Conservation (phyloP, 352 stramenopile species). For the Globisporangium cederbergense region DNA sequence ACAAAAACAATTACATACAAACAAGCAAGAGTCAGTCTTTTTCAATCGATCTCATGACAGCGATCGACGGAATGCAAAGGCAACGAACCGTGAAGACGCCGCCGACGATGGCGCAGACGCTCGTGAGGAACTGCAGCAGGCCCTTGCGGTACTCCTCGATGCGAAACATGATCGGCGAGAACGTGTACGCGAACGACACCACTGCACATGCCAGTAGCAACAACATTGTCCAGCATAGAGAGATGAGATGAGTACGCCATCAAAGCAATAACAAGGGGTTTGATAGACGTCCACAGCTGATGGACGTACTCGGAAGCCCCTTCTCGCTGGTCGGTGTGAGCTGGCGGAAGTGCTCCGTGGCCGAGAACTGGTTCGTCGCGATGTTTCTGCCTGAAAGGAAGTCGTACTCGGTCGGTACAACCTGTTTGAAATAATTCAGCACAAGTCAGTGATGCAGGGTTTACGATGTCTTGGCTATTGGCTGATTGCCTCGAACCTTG, state of each 20-base stretch:
- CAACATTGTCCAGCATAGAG: background rate
- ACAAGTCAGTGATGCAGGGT: background rate
- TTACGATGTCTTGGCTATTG: background rate
- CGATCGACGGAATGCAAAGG: background rate
- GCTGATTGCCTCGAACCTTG: slow-evolving; percentile 35
- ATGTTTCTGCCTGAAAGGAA: slow-evolving; percentile 86
- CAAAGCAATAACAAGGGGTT: slow-evolving; percentile 18
- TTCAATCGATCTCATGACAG: background rate
- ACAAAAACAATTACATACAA: background rate
- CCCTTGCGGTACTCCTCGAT: slow-evolving; percentile 93
- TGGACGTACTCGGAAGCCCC: slow-evolving; percentile 68
- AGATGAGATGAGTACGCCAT: slow-evolving; percentile 6
- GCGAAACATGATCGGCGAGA: slow-evolving; percentile 94
- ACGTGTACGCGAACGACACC: slow-evolving; percentile 97
- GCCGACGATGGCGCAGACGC: slow-evolving; percentile 90
- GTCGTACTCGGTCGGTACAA: slow-evolving; percentile 95
- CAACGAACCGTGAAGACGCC: slow-evolving; percentile 85
- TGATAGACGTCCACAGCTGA: slow-evolving; percentile 1
- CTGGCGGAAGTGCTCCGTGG: slow-evolving; percentile 94
- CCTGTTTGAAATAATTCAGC: slow-evolving; percentile 34
- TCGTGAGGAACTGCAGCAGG: slow-evolving; percentile 89
- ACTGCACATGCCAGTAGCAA: slow-evolving; percentile 41
- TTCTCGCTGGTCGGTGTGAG: slow-evolving; percentile 86
- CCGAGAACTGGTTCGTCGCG: slow-evolving; percentile 97
- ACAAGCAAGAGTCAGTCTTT: slow-evolving; percentile 1